Base-by-base conservation (phyloP, 129 eudicot species). In the Helichrysum umbraculigerum region DNA sequence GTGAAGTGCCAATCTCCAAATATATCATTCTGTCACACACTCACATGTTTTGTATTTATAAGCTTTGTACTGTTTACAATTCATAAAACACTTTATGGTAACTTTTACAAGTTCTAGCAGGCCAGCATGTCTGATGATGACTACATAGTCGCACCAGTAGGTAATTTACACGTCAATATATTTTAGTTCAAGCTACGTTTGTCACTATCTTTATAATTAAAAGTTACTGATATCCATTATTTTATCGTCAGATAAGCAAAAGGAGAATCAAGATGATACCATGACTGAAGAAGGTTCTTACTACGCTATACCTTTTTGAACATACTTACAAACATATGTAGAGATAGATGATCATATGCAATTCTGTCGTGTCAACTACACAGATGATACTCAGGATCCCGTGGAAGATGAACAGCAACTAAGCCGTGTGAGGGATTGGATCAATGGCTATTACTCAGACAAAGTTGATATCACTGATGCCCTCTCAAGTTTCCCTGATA, bases 361-460 rank as follows among this genome's bases (percentile, higher is more conserved):
- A 50, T 75, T 52, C 37, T 60, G 57, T 42, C 25, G 6, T 70
- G 63, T 66, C 69, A 64, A 77, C 68, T 78, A 21, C 70, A 70
- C 90, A 94, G 99, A 91, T 72, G 89, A 91, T 78, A 94, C 99
- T 81, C 94, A 94, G 79, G 97, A 94, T 83, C 87, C 92, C 1
- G 90, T 60, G 66, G 97, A 94, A 86, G 97, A 94, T 87, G 92
- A 86, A 85, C 89, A 88, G 20, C 97, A 94, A 73, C 72, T 87
- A 51, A 81, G 80, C 71, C 87, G 97, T 32, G 82, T 89, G 19
- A 94, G 86, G 88, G 96, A 94, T 20, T 94, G 99, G 99, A 87
- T 94, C 81, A 84, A 66, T 72, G 68, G 86, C 25, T 82, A 83
- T 79, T 91, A 87, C 86, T 92, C 84, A 60, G 90, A 83, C 73